These are phyloP conservation scores for Termitomyces sp. DNA, from an alignment of 768 basidiomycete species.

Conservation along the genomic window DNA sequence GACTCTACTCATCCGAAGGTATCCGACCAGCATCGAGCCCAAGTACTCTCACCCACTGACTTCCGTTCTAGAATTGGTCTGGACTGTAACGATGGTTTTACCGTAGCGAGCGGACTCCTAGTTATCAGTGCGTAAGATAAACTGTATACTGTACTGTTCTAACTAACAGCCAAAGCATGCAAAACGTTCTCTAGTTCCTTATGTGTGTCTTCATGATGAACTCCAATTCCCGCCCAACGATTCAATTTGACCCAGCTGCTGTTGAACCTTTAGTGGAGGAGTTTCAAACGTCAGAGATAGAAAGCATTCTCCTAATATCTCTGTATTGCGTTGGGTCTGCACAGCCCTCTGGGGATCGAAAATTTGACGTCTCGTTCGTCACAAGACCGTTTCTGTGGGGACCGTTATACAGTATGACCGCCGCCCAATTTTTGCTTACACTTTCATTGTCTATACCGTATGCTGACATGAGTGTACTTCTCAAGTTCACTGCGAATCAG, in stretches of 20 bases:
- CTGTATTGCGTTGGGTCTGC: slow-evolving; percentile 53
- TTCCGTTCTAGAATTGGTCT: slow-evolving; percentile 42
- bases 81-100: slow-evolving; percentile 36
- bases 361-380: background rate
- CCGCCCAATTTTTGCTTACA: slow-evolving; percentile 48
- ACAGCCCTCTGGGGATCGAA: background rate
- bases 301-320: slow-evolving; percentile 50
- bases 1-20: slow-evolving; percentile 47
- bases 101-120: slow-evolving; percentile 36
- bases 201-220: slow-evolving; percentile 23
- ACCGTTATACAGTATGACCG: slow-evolving; percentile 54
- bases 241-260: slow-evolving; percentile 27
- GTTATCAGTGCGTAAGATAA: slow-evolving; percentile 48
- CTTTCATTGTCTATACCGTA: slow-evolving; percentile 53
- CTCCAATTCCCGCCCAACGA: background rate
- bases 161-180: background rate
- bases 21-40: background rate
- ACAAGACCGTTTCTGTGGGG: slow-evolving; percentile 50
- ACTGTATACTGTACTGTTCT: background rate
- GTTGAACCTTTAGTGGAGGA: slow-evolving; percentile 37
- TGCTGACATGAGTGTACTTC: background rate
- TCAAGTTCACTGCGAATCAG: slow-evolving; percentile 19
- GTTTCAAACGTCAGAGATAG: slow-evolving; percentile 45
- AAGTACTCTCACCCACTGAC: background rate
- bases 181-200: slow-evolving; percentile 64